These are phyloP conservation scores for Trichoderma asperellum DNA, from an alignment of 2,329 filamentous ascomycete genomes.

Conservation along the genomic window DNA sequence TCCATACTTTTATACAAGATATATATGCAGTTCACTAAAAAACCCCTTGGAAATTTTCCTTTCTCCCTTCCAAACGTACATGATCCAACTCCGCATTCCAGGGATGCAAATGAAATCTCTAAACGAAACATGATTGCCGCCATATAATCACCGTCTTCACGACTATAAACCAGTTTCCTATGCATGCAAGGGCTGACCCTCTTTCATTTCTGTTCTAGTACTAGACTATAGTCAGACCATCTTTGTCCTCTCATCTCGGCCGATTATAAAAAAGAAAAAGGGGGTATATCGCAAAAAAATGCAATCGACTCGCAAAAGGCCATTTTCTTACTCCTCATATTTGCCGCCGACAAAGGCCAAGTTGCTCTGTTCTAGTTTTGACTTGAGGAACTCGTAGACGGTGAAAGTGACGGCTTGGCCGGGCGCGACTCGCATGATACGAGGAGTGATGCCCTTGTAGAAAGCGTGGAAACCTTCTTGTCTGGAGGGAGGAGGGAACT, in stretches of 20 bases:
- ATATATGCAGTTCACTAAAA: constrained; percentile 7
- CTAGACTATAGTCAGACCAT: constrained; percentile 24
- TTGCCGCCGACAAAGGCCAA: constrained; percentile 62
- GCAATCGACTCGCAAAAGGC: constrained; percentile 4
- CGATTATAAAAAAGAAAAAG: neutral
- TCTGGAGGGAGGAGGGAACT: constrained; percentile 47
- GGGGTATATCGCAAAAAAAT: constrained; percentile 25
- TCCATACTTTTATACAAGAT: constrained; percentile 27
- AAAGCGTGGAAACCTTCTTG: constrained; percentile 94
- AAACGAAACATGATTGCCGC: neutral
- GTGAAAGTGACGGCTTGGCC: constrained; percentile 82
- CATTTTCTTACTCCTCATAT: constrained; percentile 64
- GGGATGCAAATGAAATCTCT: constrained; percentile 19
- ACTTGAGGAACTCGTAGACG: constrained; percentile 78
- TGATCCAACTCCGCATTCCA: constrained; percentile 28
- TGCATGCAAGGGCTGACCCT: constrained; percentile 28
- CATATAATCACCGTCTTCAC: neutral
- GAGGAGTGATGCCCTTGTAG: constrained; percentile 98
- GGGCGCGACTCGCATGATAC: constrained; percentile 95
- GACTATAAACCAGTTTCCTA: neutral
- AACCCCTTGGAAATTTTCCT: neutral
- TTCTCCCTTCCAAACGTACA: constrained; percentile 33
- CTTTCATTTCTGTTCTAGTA: constrained; percentile 25
- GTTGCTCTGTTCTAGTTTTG: constrained; percentile 70
- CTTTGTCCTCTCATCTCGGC: neutral